Percentiles rank a stretch among this genome's conserved stretches.
Conservation (phyloP, 805 yeast species). For the Clavispora asparagi region DNA sequence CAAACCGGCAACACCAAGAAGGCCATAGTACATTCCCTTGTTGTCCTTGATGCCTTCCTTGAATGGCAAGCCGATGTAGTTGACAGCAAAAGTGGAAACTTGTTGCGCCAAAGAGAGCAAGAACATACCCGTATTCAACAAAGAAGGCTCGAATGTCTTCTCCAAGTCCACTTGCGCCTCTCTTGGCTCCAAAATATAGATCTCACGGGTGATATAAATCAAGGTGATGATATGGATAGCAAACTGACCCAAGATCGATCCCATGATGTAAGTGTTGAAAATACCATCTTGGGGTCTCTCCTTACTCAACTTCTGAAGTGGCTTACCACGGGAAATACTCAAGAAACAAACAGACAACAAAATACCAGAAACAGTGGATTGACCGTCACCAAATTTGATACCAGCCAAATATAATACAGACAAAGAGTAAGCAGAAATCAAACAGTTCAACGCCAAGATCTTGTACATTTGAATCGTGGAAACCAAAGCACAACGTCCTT, state of each 20-base stretch:
- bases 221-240: constrained; percentile 84
- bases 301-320: constrained; percentile 81
- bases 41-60: constrained; percentile 86
- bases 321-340: constrained; percentile 90
- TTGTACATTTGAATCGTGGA: constrained; percentile 99
- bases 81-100: constrained; percentile 95
- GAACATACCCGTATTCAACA: constrained; percentile 94
- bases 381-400: constrained; percentile 96
- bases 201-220: constrained; percentile 77
- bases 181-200: constrained; percentile 86
- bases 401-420: constrained; percentile 95
- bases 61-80: constrained; percentile 96
- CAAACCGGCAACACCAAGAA: constrained; percentile 82
- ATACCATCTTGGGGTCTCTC: constrained; percentile 98
- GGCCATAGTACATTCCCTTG: constrained; percentile 95
- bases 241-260: constrained; percentile 94
- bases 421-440: constrained; percentile 92
- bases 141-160: constrained; percentile 80
- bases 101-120: constrained; percentile 92
- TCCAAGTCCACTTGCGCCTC: constrained; percentile 87
- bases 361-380: constrained; percentile 94
- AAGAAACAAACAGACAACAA: constrained; percentile 90
- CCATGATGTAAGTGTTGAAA: constrained; percentile 93
- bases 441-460: constrained; percentile 92
- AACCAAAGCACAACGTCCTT: constrained; percentile 96